Base-by-base conservation (phyloP, 2,329 filamentous ascomycete genomes). In the Aureobasidium mangrovei region DNA sequence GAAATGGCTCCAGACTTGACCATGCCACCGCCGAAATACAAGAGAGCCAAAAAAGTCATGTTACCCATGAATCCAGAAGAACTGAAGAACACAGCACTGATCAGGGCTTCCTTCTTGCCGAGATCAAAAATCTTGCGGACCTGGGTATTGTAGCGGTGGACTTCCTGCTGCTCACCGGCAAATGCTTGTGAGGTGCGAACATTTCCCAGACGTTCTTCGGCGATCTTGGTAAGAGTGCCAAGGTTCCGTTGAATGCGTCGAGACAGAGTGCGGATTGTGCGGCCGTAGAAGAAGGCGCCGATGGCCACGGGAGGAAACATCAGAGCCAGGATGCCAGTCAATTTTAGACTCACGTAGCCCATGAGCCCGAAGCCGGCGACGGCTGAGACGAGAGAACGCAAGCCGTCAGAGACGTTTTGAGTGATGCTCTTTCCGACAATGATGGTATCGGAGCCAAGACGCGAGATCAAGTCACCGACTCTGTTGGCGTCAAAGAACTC, bases 401-500 rank as follows among this genome's bases (percentile, higher is more conserved):
- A 78, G n/a, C 93, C 93, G 70, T 98, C 93, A 4, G 91, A 97
- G 47, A 98, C 75, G 66, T 98, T 98, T 67, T 97, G 91, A 0
- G 93, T 98, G 60, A 98, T 95, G 64, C 90, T 95, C 72, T 98
- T 98, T 66, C 91, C 93, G 53, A 98, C 93, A 65, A 98, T 94
- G 65, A 97, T 89, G 0, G 93, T 96, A 69, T 98, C 94, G 2
- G 91, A 95, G 64, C 91, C 91, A 43, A 98, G 81, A 36, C 94
- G 85, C 36, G 91, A 97, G 65, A 98, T 96, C 62, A 98, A 75
- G 67, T 98, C 93, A 68, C 93, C 93, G 28, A 96, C 91, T 28
- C 93, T 82, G 72, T 98, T 98, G 38, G 93, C 93, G 67, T 98
- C 93, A 66, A 98, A 98, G 74, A 98, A 98, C 65, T 97, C 93